Conservation (phyloP, 495 filamentous ascomycete species). For the Tirmania nivea region DNA sequence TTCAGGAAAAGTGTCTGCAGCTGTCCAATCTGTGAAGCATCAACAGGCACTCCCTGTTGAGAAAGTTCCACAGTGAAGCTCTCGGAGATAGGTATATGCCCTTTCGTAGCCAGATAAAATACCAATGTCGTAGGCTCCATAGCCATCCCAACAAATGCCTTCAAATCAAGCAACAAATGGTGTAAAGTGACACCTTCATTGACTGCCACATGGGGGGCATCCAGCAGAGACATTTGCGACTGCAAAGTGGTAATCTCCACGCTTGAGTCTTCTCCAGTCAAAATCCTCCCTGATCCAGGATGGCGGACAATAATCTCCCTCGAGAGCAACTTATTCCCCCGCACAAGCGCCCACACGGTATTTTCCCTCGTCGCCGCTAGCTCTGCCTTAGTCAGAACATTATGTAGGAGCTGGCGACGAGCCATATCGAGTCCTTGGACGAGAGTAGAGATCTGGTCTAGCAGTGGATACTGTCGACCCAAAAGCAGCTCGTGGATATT, state of each 20-base stretch:
- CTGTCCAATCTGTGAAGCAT: conserved; percentile 35
- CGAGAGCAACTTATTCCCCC: conserved; percentile 76
- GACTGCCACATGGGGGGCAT: conserved; percentile 43
- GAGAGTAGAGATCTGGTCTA: conserved; percentile 62
- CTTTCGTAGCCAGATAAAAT: conserved; percentile 56
- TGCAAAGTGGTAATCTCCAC: conserved; percentile 80
- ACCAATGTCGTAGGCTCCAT: conserved; percentile 52
- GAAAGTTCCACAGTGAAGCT: conserved; percentile 62
- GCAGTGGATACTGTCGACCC: conserved; percentile 49
- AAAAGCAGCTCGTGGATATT: conserved; percentile 89
- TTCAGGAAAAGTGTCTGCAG: conserved; percentile 78
- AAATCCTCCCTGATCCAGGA: conserved; percentile 56
- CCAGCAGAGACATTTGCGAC: conserved; percentile 84
- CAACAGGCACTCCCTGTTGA: conserved; percentile 41
- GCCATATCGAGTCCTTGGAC: conserved; percentile 61
- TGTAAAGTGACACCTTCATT: conserved; percentile 54
- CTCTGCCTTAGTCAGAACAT: conserved; percentile 73
- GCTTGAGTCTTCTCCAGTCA: conserved; percentile 82
- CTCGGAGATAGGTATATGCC: conserved; percentile 54
- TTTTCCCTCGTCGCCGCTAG: conserved; percentile 51
- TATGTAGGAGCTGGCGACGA: conserved; percentile 73
- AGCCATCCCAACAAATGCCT: conserved; percentile 48
- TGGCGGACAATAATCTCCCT: conserved; percentile 87
- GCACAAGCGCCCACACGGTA: conserved; percentile 86
- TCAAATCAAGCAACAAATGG: conserved; percentile 70